Base-by-base conservation (phyloP, 2,329 filamentous ascomycete species). In the Neophaeococcomyces mojaviensis region DNA sequence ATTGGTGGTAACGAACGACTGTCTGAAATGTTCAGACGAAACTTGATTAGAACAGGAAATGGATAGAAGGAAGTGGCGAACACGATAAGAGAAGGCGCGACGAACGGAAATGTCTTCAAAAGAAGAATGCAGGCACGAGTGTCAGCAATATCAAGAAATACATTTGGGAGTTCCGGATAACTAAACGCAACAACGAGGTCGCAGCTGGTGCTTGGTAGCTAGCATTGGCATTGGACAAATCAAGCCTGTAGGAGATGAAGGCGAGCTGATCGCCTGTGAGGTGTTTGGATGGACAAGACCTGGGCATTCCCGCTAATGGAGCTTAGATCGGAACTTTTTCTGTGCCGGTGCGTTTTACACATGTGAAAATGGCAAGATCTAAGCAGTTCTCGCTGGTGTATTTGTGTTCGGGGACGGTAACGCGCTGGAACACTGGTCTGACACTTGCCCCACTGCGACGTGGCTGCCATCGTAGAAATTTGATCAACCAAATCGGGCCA, bases 161-260 rank as follows among this genome's bases (percentile, higher is more conserved):
- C 39, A 35, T 22, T n/a, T 34, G 28, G 33, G 18, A 43, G 39
- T 20, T 20, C 24, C 22, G 13, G 39, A 9, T 18, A 34, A 7
- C 39, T 16, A 24, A 4, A 28, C 20, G 41, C 41, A 32, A 36
- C 20, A 30, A 16, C 24, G 4, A 36, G 13, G 15, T 28, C 18
- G 15, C 8, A 30, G 8, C 18, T n/a, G 31, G 30, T 22, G 15
- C 41, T 44, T 36, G 41, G 41, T 32, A 37, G 24, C 24, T 28
- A 6, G 13, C n/a, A 35, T 43, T 43, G 30, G 40, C 28, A 43
- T 13, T 28, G 41, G 41, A 44, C 33, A 37, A 43, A 19, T 24
- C 41, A 36, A 37, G 32, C 18, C 32, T 30, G 20, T 44, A 36
- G 34, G 15, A 32, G 15, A 9, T 18, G 20, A 22, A 15, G 16